A percentile compares a stretch with the other conserved stretches of the same genome.
phyloP scores from a whole-genome alignment of 371 early-diverging fungal genomes.

The Catenaria anguillulae region DNA sequence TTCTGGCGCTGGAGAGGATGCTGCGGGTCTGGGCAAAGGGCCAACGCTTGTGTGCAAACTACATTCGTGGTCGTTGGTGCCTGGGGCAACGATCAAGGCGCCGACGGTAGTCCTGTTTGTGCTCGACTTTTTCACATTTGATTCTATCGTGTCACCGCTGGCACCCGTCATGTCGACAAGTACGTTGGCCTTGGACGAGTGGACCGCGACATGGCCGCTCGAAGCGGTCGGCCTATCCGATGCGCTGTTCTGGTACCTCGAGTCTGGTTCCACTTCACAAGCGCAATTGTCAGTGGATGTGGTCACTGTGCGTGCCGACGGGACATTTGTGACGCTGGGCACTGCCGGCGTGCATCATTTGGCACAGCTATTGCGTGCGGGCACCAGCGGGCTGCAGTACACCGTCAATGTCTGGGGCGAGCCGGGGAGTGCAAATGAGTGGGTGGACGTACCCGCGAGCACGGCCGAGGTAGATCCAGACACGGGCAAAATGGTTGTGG shows the following conservation, averaged over 20 bases:
- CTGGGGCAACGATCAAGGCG: background rate
- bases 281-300: background rate
- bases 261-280: background rate
- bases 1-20: too few relatives aligned
- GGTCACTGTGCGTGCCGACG: background rate
- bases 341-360: background rate
- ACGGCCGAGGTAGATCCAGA: background rate
- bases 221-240: background rate
- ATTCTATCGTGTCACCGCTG: background rate
- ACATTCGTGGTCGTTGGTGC: background rate
- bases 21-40: background rate
- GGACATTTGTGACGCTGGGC: background rate
- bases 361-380: background rate
- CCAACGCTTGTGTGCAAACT: background rate
- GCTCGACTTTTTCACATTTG: background rate
- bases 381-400: background rate
- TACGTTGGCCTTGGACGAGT: background rate
- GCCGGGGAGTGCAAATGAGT: background rate
- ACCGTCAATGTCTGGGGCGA: background rate
- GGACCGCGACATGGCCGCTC: background rate
- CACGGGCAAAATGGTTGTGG: background rate
- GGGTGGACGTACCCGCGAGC: too few relatives aligned
- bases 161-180: background rate
- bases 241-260: conserved; percentile 3
- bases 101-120: background rate